Evolutionary conservation across 345 rosid genomes (phyloP), one percentile per base, ranked within the genome.

Genomic region (Turritis glabra): DNA sequence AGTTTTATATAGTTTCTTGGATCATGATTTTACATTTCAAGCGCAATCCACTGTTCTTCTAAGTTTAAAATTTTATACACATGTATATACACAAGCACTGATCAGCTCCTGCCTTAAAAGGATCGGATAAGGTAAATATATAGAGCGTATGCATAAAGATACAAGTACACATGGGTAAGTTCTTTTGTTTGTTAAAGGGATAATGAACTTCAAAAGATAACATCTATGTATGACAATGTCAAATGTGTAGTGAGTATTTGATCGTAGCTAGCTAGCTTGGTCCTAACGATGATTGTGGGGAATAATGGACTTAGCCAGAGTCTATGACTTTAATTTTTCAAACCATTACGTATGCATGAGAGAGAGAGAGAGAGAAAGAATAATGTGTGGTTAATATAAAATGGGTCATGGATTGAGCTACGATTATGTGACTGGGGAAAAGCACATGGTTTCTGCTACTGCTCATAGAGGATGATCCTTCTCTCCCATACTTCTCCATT

Each of bases 401-500:
- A 74, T 65, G 77, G 77, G 72, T 56, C 21, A 67, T 47, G 59
- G 60, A 50, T 65, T 64, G 66, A 57, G 73, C 51, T 67, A 67
- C 37, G 68, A 67, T 48, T 23, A 22, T n/a, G 66, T 33, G 72
- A 74, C 78, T 67, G 79, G 0, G 15, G n/a, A 75, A 75, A 67
- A 48, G 67, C 79, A 75, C 79, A 75, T 75, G 79, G 79, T 59
- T 72, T 75, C 79, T 75, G 79, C 67, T 10, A 55, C 71, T 54
- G 17, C 77, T 75, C 54, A 50, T 23, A 26, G 44, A 67, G 15
- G 73, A 58, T 50, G 67, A 67, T 58, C 41, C 18, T 61, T 67
- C n/a, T 67, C 73, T 67, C 73, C 73, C 79, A 75, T 75, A 59
- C 61, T 54, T 75, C 43, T 38, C 13, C 73, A 66, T 75, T 67